Evolutionary conservation across 2,329 filamentous ascomycete genomes (phyloP), one percentile per base, ranked within the genome.

Genomic region (Ophiocordyceps polyrhachis-furcata): DNA sequence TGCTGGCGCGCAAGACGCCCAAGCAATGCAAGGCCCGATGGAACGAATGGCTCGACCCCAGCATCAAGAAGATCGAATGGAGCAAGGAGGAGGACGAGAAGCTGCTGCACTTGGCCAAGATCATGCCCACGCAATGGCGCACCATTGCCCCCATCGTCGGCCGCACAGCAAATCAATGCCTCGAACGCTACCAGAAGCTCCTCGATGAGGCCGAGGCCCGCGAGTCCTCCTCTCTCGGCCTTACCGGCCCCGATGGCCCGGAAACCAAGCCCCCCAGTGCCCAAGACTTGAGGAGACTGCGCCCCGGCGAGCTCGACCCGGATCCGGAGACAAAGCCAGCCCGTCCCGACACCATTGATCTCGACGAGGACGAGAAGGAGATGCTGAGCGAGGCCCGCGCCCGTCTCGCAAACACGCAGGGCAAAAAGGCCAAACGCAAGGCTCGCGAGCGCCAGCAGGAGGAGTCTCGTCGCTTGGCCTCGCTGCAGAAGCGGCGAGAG

Each of bases 21-120:
- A 98, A 98, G 68, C 91, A 98, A 68, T 98, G 91, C 77, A 98
- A 98, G 68, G 89, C 91, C 49, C 76, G 91, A 67, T 98, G 91
- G 91, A 79, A 81, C 60, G 89, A 98, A 73, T 98, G 91, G 89
- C 76, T 98, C 52, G 91, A 98, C 59, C 91, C 91, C 19, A 85
- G 84, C 59, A 96, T 98, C 68, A 84, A 89, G 58, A 98, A 98
- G 71, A 91, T 93, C 54, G 91, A 98, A 67, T 98, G 91, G 89
- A 94, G 86, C 60, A 84, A 91, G 58, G 91, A 98, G 64, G 91
- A 98, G 62, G 91, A 98, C 62, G 91, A 98, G 70, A 95, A 93
- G 67, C 73, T 98, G 48, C 66, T 98, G 55, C 91, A 96, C 58
- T 73, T 98, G 57, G 91, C 91, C 49, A 98, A 96, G 73, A 72